Base-by-base conservation (phyloP, 2,329 filamentous ascomycete species). In the Phialemoniopsis sp. region DNA sequence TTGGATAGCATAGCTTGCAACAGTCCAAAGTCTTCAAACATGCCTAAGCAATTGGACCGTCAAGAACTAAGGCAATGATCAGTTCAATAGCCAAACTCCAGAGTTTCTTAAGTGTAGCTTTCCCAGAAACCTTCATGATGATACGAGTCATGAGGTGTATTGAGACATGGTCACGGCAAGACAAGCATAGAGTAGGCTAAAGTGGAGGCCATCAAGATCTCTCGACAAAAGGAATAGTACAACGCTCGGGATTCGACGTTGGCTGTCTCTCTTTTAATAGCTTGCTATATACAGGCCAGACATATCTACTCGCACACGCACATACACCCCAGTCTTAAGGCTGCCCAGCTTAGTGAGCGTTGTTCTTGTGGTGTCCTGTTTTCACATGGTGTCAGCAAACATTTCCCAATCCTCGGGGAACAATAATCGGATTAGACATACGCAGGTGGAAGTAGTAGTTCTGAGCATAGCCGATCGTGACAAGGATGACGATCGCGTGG, bases 361-460 rank as follows among this genome's bases (percentile, higher is more conserved):
- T 94, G 86, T 98, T 97, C 87, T 98, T 98, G 87, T 97, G 91
- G 82, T 98, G 91, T 59, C 93, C 93, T 98, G 55, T 2, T 13
- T 8, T 6, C 13, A 36, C n/a, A 10, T 16, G n/a, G 3, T 10
- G 39, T 38, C 31, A 28, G 37, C 12, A 16, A 19, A 19, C 5
- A 29, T 29, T 9, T 6, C 18, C 14, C 6, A 17, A 14, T 34
- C n/a, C n/a, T n/a, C n/a, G n/a, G 14, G n/a, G 26, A 5, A 17
- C 8, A 29, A 19, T 12, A 21, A 29, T 33, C 26, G 15, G 18
- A n/a, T 32, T 32, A 16, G 31, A 33, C 16, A 70, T 83, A 98
- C 93, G 89, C 60, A 98, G 80, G 73, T 98, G 94, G 87, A 95
- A 97, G 81, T 98, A 97, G 84, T 98, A 98, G 76, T 95, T 90